A percentile compares a stretch with the other conserved stretches of the same genome.
Conservation (phyloP, 306 rosid species). For the Sicyos baderoa region DNA sequence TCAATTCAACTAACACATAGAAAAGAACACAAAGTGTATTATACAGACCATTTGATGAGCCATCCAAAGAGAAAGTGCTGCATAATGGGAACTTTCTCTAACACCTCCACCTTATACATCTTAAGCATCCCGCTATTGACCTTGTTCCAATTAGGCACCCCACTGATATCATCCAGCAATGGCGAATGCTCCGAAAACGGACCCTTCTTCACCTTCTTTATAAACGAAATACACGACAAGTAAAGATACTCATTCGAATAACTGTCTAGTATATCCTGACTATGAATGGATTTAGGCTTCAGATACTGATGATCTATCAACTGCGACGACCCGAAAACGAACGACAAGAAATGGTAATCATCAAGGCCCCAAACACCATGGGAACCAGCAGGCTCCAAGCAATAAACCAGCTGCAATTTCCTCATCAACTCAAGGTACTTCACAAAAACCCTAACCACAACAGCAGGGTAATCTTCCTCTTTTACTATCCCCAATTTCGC, state of each 20-base stretch:
- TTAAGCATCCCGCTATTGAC: conserved; percentile 85
- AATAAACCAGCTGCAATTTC: conserved; percentile 37
- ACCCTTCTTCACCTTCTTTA: conserved; percentile 97
- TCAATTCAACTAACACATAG: not conserved
- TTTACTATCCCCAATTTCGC: conserved; percentile 10
- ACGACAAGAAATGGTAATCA: conserved; percentile 78
- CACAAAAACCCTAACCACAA: conserved; percentile 12
- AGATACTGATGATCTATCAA: conserved; percentile 79
- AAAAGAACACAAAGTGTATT: not conserved
- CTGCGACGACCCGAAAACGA: conserved; percentile 83
- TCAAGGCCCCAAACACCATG: conserved; percentile 99
- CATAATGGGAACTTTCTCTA: conserved; percentile 98
- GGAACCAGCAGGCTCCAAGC: conserved; percentile 90
- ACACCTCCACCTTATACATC: conserved; percentile 94
- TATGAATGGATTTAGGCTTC: conserved; percentile 95
- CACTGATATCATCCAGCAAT: conserved; percentile 88
- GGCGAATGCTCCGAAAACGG: conserved; percentile 94
- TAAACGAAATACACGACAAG: conserved; percentile 53
- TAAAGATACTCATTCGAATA: conserved; percentile 68
- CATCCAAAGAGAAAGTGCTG: conserved; percentile 95
- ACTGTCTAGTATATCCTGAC: conserved; percentile 64
- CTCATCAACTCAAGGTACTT: conserved; percentile 16
- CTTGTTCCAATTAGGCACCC: conserved; percentile 89
- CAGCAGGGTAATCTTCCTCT: conserved; percentile 20
- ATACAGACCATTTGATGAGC: conserved; percentile 66